Evolutionary conservation across 1,139 yeast genomes (phyloP), one percentile per base, ranked within the genome.

Genomic region (Arxiozyma bovina): DNA sequence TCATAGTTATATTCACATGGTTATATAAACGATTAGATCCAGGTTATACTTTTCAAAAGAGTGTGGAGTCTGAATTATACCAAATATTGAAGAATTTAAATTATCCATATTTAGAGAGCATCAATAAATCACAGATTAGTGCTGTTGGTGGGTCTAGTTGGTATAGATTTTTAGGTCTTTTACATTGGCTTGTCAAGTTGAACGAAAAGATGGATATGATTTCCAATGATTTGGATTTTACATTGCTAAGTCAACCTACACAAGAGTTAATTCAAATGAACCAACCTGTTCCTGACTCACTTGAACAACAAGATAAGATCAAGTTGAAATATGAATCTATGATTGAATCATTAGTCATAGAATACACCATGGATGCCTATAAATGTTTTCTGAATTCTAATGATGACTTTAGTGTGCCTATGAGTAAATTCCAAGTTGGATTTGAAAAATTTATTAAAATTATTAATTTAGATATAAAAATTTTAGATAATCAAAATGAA

Each of bases 131-230:
- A 0, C 96, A 88, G 66, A 83, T 90, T 41, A 83, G 91, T 50
- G 96, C 96, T 0, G 96, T 89, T 8, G 96, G 96, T 1, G 96
- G 96, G 1, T 85, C 85, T 56, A 85, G 85, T 63, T 89, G 97
- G 97, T 91, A 89, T 20, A 79, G 80, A 23, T 86, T 88, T 63
- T 71, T 90, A 52, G 96, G 94, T 1, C 81, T 90, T 78, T 73
- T 89, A 42, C 82, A 85, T 67, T 88, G 96, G 96, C 67, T 88
- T 51, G 82, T 86, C 15, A 80, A 80, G 62, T 72, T 85, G 43
- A 80, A 78, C 60, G 72, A 74, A 38, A 75, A 79, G 53, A 70
- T 78, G 60, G 81, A 76, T 57, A 71, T 67, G 52, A 71, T 74
- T n/a, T 47, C 62, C 15, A 57, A 55, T 17, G 57, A 60, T 20